Evolutionary conservation across 1,139 yeast genomes (phyloP), one percentile per base, ranked within the genome.

Genomic region (Debaryomyces sp.): DNA sequence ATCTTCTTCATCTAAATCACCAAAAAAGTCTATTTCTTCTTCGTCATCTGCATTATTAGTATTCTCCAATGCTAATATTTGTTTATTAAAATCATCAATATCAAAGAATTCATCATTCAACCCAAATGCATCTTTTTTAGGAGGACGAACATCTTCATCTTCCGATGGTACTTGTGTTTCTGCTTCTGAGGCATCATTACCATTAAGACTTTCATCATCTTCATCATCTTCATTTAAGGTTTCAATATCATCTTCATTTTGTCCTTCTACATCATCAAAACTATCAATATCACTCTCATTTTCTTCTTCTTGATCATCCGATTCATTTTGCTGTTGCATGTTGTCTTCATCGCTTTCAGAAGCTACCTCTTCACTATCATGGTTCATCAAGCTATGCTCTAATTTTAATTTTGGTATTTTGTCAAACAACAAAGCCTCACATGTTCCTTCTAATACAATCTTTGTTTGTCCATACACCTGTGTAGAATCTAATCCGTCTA

Each of bases 401-500:
- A 65, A 64, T 52, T 70, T 50, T 13, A 78, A 59, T 13, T 64
- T 68, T 2, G 80, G 78, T 33, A 84, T 73, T 48, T 71, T 70
- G 8, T 70, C 75, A 49, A 70, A 70, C 56, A 76, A 72, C 46
- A 88, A 70, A 48, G 75, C 47, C 42, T 60, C 60, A 6, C 63
- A 62, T 9, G 62, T 65, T 17, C 62, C 66, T 45, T 67, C 71
- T 41, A 90, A 75, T 26, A 94, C 86, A 73, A 94, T 80, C 66
- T 87, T 89, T 3, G 90, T 85, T 66, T 94, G 98, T 47, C 96
- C 96, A 89, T 92, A 94, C 0, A 94, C 92, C 64, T 94, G 98
- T 38, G 87, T 82, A 13, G 96, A 85, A 64, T 89, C 97, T 50
- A 94, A 74, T 1, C 97, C 98, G 47, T 90, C 96, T 23, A 88